Conservation (phyloP, 805 yeast species). For the Pichia insulana region DNA sequence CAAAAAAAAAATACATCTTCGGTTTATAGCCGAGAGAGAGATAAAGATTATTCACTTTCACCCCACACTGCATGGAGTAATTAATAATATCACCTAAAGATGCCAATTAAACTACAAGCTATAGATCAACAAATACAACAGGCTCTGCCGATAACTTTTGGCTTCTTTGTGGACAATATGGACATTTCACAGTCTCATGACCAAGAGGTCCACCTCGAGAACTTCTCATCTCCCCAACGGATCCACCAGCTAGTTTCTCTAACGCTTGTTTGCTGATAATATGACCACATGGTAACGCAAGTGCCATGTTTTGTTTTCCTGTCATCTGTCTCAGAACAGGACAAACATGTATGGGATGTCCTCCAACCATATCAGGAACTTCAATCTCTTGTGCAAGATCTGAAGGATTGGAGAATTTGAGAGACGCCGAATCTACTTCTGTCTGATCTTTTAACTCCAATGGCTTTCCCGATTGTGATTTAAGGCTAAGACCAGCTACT, state of each 20-base stretch:
- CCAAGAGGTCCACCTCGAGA: slow-evolving; percentile 14
- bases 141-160: slow-evolving; percentile 1
- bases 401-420: background rate
- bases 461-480: background rate
- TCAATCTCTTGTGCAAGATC: background rate
- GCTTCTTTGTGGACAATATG: slow-evolving; percentile 55
- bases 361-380: background rate
- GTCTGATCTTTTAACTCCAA: background rate
- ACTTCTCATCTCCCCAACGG: background rate
- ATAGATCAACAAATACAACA: slow-evolving; percentile 4
- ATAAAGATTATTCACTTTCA: too few relatives aligned
- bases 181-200: slow-evolving; percentile 46
- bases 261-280: background rate
- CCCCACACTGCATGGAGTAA: too few relatives aligned
- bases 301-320: background rate
- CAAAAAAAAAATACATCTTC: too few relatives aligned
- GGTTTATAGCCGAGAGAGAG: too few relatives aligned
- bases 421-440: background rate
- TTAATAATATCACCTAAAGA: background rate
- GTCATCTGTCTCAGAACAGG: background rate
- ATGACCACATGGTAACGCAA: background rate
- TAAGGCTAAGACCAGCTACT: too few relatives aligned
- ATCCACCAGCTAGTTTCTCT: background rate
- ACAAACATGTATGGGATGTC: background rate
- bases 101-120: background rate